These are phyloP conservation scores for Trichoderma sp. DNA, from an alignment of 2,329 filamentous ascomycete genomes.

Conservation along the genomic window DNA sequence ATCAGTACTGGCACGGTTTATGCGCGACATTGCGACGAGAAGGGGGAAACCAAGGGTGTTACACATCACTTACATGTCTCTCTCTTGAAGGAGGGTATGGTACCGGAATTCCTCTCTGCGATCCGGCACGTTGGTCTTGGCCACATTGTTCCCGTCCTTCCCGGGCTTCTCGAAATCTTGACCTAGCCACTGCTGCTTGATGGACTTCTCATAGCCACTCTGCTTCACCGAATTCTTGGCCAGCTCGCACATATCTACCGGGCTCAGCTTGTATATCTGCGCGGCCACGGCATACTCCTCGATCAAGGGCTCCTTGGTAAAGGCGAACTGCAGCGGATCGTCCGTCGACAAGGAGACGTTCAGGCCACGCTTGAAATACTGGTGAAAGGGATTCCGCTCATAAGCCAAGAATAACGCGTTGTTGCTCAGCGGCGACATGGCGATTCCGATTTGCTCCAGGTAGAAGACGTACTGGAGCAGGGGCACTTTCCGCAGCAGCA, in stretches of 20 bases:
- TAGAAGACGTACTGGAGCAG: slow-evolving; percentile 99
- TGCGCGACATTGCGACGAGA: background rate
- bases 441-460: slow-evolving; percentile 95
- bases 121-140: slow-evolving; percentile 95
- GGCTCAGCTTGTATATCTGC: slow-evolving; percentile 96
- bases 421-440: slow-evolving; percentile 99
- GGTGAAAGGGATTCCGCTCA: slow-evolving; percentile 93
- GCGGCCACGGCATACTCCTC: slow-evolving; percentile 98
- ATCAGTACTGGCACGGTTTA: background rate
- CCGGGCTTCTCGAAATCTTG: slow-evolving; percentile 76
- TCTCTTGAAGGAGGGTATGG: slow-evolving; percentile 81
- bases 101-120: slow-evolving; percentile 87
- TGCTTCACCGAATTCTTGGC: slow-evolving; percentile 95
- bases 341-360: slow-evolving; percentile 97
- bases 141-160: slow-evolving; percentile 84
- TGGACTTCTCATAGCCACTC: slow-evolving; percentile 84
- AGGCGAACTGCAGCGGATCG: slow-evolving; percentile 95
- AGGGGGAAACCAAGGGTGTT: background rate
- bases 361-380: slow-evolving; percentile 90
- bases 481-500: slow-evolving; percentile 90
- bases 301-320: slow-evolving; percentile 96
- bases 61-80: slow-evolving; percentile 68
- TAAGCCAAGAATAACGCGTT: slow-evolving; percentile 96
- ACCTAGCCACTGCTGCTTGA: slow-evolving; percentile 93
- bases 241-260: slow-evolving; percentile 97